Evolutionary conservation across 140 eudicot species (phyloP).

Genomic region (Ambrosia hybrid): DNA sequence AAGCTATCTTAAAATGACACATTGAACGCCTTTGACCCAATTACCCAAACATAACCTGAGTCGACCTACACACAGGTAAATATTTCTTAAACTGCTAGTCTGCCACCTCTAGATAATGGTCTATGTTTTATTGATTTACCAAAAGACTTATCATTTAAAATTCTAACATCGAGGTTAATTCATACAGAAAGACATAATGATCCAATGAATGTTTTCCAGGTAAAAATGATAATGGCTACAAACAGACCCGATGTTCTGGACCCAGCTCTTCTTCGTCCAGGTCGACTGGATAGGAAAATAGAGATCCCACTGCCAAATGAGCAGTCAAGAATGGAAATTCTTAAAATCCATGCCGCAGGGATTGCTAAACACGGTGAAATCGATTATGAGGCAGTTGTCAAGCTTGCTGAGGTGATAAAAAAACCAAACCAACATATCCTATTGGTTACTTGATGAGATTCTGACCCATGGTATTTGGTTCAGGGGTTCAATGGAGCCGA

Average conservation of each 20-base stretch:
- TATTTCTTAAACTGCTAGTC: background rate
- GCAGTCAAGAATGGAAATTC: slow-evolving; percentile 94
- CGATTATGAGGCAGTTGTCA: slow-evolving; percentile 92
- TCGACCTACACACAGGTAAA: background rate
- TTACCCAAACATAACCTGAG: slow-evolving; percentile 1
- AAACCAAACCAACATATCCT: background rate
- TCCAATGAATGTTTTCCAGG: slow-evolving; percentile 42
- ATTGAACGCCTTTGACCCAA: background rate
- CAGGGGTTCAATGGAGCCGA: slow-evolving; percentile 98
- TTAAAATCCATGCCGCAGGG: slow-evolving; percentile 91
- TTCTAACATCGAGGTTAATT: background rate
- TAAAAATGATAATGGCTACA: slow-evolving; percentile 97
- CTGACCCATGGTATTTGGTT: background rate
- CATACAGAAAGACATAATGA: background rate
- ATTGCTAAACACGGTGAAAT: slow-evolving; percentile 98
- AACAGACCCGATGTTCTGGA: slow-evolving; percentile 96
- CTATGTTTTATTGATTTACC: background rate
- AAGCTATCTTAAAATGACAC: background rate
- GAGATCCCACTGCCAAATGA: slow-evolving; percentile 96
- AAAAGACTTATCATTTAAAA: too few species aligned
- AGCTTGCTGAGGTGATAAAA: slow-evolving; percentile 81
- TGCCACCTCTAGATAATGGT: background rate
- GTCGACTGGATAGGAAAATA: slow-evolving; percentile 91
- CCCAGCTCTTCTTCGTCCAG: slow-evolving; percentile 98
- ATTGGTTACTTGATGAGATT: too few species aligned